These are phyloP conservation scores for Trametes elegans DNA, from an alignment of 768 basidiomycete genomes.

Conservation along the genomic window DNA sequence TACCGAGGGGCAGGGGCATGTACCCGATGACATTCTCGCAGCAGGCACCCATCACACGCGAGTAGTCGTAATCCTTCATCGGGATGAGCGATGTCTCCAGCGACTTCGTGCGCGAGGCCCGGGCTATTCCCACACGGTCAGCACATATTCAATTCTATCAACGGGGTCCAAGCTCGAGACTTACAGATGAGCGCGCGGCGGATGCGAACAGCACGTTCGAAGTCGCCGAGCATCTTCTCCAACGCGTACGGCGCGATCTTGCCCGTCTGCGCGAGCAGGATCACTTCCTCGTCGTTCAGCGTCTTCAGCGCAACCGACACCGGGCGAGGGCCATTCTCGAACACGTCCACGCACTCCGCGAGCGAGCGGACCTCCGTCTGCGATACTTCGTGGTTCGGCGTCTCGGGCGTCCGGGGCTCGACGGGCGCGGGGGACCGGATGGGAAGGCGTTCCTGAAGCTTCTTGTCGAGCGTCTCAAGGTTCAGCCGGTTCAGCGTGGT, in stretches of 20 bases:
- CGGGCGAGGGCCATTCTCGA: constrained; percentile 69
- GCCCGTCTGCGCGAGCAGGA: constrained; percentile 82
- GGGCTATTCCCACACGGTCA: constrained; percentile 47
- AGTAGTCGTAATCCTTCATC: constrained; percentile 86
- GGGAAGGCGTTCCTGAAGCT: constrained; percentile 39
- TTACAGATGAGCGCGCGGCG: constrained; percentile 88
- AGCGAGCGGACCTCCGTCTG: constrained; percentile 45
- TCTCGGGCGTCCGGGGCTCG: constrained; percentile 24
- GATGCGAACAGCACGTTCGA: constrained; percentile 83
- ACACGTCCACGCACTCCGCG: constrained; percentile 77
- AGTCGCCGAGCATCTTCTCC: constrained; percentile 90
- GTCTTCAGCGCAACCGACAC: constrained; percentile 53
- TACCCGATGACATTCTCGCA: constrained; percentile 99
- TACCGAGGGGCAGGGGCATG: constrained; percentile 93
- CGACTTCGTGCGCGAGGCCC: constrained; percentile 79
- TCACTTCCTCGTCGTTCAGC: constrained; percentile 90
- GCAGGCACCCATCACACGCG: constrained; percentile 91
- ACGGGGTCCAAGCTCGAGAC: constrained; percentile 31
- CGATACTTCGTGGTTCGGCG: constrained; percentile 14
- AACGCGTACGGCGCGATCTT: constrained; percentile 95
- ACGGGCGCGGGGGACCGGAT: constrained; percentile 23
- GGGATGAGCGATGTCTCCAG: constrained; percentile 85
- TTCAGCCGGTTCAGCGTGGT: constrained; percentile 39
- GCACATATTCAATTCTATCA: neutral
- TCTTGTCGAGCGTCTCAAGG: constrained; percentile 55